Percentiles rank a stretch among this genome's conserved stretches.
Conservation (phyloP, 176 grass and related monocot species). For the Canna indica region DNA sequence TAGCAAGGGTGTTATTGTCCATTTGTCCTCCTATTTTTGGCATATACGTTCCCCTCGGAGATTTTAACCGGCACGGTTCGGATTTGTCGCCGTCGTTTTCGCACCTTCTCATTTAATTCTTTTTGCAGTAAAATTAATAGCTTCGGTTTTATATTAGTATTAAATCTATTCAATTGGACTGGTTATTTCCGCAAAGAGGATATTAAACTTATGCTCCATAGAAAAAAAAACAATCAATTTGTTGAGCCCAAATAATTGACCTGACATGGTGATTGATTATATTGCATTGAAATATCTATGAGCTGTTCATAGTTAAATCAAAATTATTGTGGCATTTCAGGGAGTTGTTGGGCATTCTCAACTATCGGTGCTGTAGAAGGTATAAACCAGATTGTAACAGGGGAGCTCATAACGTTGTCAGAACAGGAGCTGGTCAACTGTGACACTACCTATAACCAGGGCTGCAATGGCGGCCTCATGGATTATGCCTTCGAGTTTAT, state of each 20-base stretch:
- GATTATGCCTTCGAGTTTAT: slow-evolving; percentile 17
- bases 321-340: background rate
- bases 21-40: background rate
- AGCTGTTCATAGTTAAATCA: background rate
- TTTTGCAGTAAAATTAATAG: no score
- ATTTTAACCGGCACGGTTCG: background rate
- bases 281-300: background rate
- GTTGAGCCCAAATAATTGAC: no score
- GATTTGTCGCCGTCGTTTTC: background rate
- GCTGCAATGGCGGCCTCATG: slow-evolving; percentile 20
- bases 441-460: slow-evolving; percentile 16
- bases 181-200: no score
- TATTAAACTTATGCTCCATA: no score
- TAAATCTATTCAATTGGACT: no score
- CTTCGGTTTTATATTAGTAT: no score
- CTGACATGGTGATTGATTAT: no score
- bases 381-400: slow-evolving; percentile 13
- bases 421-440: slow-evolving; percentile 16
- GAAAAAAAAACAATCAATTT: no score
- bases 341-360: slow-evolving; percentile 19
- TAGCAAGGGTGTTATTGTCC: background rate
- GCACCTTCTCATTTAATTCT: no score
- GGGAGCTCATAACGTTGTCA: background rate
- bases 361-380: slow-evolving; percentile 17
- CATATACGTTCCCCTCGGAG: background rate